Evolutionary conservation across 2,329 filamentous ascomycete species (phyloP).

Genomic region (Cadophora sp.): DNA sequence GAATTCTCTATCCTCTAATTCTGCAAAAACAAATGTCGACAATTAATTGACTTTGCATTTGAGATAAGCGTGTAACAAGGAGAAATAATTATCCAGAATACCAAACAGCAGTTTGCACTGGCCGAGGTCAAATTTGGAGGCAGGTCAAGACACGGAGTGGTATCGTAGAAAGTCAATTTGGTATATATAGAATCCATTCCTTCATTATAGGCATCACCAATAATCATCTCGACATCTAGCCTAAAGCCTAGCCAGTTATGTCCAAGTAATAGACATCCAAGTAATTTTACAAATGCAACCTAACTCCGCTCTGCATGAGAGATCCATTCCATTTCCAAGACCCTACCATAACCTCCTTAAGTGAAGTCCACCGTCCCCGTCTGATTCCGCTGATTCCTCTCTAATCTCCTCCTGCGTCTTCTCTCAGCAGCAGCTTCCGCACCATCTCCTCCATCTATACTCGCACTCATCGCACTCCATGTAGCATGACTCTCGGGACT

Average conservation of each 20-base stretch:
- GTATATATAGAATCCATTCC: conserved; percentile 1
- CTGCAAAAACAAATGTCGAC: no score
- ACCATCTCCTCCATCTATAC: conserved; percentile 43
- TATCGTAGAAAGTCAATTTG: neutral
- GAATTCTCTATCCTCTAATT: no score
- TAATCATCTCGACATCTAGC: conserved; percentile 13
- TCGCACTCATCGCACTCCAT: conserved; percentile 45
- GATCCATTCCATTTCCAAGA: conserved; percentile 9
- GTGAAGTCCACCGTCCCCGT: conserved; percentile 37
- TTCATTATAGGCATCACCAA: conserved; percentile 18
- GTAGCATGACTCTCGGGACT: conserved; percentile 44
- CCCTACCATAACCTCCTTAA: conserved; percentile 22
- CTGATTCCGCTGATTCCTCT: conserved; percentile 49
- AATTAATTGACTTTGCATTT: no score
- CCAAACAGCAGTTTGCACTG: no score
- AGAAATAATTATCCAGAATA: neutral
- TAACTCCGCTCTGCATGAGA: conserved; percentile 15
- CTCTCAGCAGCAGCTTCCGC: conserved; percentile 55
- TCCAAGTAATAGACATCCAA: conserved; percentile 7
- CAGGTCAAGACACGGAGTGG: neutral
- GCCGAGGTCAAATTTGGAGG: no score
- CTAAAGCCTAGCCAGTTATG: conserved; percentile 1
- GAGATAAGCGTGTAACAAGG: no score
- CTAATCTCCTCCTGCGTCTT: conserved; percentile 60
- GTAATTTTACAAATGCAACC: conserved; percentile 19